Evolutionary conservation across 1,284 basidiomycete species (phyloP).

Genomic region (Xerocomus tenax): DNA sequence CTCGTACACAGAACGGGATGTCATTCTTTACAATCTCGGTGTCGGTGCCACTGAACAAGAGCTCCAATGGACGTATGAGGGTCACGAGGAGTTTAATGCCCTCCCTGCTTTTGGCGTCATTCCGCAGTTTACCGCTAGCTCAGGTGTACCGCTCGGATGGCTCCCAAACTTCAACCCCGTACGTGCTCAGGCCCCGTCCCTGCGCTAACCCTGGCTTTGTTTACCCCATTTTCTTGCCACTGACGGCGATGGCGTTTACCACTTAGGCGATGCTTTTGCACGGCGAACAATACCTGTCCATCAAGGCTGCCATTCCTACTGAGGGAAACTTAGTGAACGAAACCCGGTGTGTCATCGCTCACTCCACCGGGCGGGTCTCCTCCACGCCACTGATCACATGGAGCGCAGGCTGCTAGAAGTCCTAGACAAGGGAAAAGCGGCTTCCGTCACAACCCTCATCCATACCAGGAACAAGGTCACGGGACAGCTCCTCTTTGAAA

Average conservation of each 20-base stretch:
- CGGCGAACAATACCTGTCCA: conserved; percentile 91
- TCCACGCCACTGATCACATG: conserved; percentile 3
- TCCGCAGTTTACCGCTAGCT: conserved; percentile 77
- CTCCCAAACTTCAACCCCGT: conserved; percentile 93
- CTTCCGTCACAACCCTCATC: conserved; percentile 72
- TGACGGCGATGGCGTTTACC: not conserved
- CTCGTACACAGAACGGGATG: conserved; percentile 80
- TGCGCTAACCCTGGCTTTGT: not conserved
- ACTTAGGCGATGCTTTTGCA: conserved; percentile 89
- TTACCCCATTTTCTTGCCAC: not conserved
- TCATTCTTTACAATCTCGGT: conserved; percentile 93
- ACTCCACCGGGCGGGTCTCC: not conserved
- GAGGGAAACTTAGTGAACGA: conserved; percentile 76
- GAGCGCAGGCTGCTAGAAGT: conserved; percentile 61
- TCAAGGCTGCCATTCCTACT: conserved; percentile 84
- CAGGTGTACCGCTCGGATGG: conserved; percentile 66
- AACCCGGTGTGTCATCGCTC: conserved; percentile 43
- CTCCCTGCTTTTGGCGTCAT: conserved; percentile 94
- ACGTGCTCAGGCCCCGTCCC: conserved; percentile 20
- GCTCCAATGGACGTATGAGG: conserved; percentile 87
- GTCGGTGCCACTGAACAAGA: conserved; percentile 93
- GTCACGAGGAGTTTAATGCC: conserved; percentile 76
- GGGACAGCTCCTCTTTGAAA: conserved; percentile 84
- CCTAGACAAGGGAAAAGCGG: conserved; percentile 86
- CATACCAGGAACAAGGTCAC: conserved; percentile 74